Evolutionary conservation across 768 basidiomycete species (phyloP).

Genomic region (Floccularia luteovirens): DNA sequence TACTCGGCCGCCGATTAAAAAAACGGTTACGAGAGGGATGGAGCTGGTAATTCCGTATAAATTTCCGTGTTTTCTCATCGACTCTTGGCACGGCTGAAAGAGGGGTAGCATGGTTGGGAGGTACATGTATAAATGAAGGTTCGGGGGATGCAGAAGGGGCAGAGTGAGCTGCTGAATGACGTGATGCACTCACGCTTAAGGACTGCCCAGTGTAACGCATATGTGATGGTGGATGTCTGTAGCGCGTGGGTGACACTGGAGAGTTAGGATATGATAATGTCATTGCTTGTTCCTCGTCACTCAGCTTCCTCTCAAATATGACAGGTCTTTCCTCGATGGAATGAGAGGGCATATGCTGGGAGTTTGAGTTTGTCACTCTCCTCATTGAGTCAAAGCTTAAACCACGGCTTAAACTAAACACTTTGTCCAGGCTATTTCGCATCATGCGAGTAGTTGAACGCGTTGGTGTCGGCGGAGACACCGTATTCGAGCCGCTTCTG

Average conservation of each 20-base stretch:
- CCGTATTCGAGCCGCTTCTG: constrained; percentile 14
- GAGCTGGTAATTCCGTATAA: constrained; percentile 48
- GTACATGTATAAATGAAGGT: constrained; percentile 22
- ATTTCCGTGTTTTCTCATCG: constrained; percentile 28
- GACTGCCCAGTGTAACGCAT: background rate
- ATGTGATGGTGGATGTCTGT: constrained; percentile 13
- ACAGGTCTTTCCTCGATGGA: too few species aligned
- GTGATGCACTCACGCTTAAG: constrained; percentile 7
- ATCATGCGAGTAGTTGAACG: constrained; percentile 27
- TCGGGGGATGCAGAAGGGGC: constrained; percentile 23
- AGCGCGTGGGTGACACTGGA: constrained; percentile 8
- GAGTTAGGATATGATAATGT: constrained; percentile 6
- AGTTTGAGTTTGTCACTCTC: constrained; percentile 17
- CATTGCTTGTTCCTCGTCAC: constrained; percentile 26
- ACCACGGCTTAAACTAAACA: constrained; percentile 45
- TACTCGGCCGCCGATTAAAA: constrained; percentile 60
- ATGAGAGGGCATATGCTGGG: constrained; percentile 6
- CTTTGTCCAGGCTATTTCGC: constrained; percentile 54
- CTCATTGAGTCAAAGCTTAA: constrained; percentile 44
- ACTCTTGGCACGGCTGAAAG: constrained; percentile 28
- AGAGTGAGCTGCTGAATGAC: constrained; percentile 14
- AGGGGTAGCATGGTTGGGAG: constrained; percentile 20
- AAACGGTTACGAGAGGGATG: constrained; percentile 75
- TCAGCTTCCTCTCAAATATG: constrained; percentile 21
- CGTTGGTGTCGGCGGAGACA: constrained; percentile 13